Evolutionary conservation across 495 filamentous ascomycete genomes (phyloP).

Genomic region (Penicillium alfredii): DNA sequence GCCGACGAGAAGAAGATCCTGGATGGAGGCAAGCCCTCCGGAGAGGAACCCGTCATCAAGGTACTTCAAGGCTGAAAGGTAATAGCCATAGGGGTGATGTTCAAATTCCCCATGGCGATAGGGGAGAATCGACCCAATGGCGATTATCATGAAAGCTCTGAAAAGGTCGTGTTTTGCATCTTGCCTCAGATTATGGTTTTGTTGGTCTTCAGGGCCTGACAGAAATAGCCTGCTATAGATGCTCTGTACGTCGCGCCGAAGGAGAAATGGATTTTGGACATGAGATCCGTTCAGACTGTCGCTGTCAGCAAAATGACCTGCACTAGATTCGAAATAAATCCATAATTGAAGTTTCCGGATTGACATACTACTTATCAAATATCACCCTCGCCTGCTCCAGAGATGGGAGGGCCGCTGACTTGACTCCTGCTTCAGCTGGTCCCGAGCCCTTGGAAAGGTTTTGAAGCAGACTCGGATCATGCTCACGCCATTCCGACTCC

Average conservation of each 20-base stretch:
- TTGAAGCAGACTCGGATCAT: constrained; percentile 19
- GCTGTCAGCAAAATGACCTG: constrained; percentile 1
- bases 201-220: not conserved
- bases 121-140: constrained; percentile 18
- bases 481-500: constrained; percentile 22
- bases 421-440: constrained; percentile 12
- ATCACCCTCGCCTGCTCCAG: constrained; percentile 9
- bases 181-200: not conserved
- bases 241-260: constrained; percentile 15
- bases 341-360: not conserved
- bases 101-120: constrained; percentile 16
- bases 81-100: constrained; percentile 27
- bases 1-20: constrained; percentile 22
- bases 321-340: too few species aligned
- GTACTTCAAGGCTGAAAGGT: constrained; percentile 21
- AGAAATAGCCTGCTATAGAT: constrained; percentile 10
- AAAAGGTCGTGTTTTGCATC: constrained; percentile 15
- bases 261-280: constrained; percentile 24
- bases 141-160: constrained; percentile 25
- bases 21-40: constrained; percentile 21
- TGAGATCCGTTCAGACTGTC: constrained; percentile 21
- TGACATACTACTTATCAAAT: constrained; percentile 26
- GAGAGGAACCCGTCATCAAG: constrained; percentile 15
- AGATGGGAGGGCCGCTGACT: constrained; percentile 14
- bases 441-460: constrained; percentile 15